phyloP scores from a whole-genome alignment of 2,329 filamentous ascomycete species.

The Plectosphaerella plurivora region DNA sequence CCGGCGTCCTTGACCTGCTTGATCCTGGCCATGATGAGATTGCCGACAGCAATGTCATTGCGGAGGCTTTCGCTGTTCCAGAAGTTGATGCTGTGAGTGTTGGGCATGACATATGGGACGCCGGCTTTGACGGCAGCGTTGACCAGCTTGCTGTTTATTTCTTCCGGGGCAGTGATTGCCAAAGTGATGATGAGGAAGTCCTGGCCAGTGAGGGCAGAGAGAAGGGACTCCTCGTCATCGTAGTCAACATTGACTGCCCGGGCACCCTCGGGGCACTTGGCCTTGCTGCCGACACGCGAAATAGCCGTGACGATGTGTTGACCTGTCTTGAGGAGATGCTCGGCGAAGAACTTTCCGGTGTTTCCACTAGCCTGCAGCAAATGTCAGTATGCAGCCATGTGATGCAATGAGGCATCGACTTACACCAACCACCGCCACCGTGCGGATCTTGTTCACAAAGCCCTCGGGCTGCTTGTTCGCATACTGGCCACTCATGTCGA shows the following conservation, averaged over 20 bases:
- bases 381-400: no score
- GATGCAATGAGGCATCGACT: no score
- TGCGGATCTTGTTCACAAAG: no score
- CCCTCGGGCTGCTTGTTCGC: no score
- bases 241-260: conserved; percentile 37
- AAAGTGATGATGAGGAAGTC: conserved; percentile 51
- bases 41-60: conserved; percentile 24
- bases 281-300: conserved; percentile 38
- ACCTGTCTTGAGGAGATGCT: conserved; percentile 37
- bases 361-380: no score
- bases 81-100: conserved; percentile 31
- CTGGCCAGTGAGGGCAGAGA: conserved; percentile 45
- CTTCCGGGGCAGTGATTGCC: conserved; percentile 25
- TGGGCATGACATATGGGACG: conserved; percentile 48
- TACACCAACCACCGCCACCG: no score
- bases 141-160: conserved; percentile 39
- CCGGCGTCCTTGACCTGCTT: neutral
- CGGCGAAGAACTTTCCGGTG: no score
- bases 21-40: conserved; percentile 7
- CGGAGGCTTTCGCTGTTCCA: conserved; percentile 13
- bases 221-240: conserved; percentile 32
- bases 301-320: conserved; percentile 50
- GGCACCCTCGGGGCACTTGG: conserved; percentile 38
- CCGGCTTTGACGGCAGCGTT: conserved; percentile 45
- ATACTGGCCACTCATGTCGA: no score